Base-by-base conservation (phyloP, 83 land plant genomes). In the Diphasiastrum complanatum region DNA sequence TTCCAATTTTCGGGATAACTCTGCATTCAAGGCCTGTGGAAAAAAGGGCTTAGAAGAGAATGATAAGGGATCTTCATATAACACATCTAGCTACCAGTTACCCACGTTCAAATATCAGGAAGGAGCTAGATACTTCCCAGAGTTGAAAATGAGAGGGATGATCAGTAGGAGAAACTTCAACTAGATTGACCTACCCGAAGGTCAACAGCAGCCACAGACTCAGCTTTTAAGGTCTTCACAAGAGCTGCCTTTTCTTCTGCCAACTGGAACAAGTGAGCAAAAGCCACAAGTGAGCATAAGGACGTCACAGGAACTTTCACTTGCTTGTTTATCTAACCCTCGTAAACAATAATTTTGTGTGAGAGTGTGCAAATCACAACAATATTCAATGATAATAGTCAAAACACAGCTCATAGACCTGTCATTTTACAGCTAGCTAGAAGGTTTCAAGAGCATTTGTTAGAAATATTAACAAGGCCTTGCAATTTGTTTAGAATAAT, bases 1-100 rank as follows among this genome's bases (percentile, higher is more conserved):
- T 63, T 89, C 98, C 57, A 93, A 79, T 57, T 85, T 93, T 28
- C 68, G 73, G 0, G 87, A 78, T 69, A 93, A 67, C 34, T 89
- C 96, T 30, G 82, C 72, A 71, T 89, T 93, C 70, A 79, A 60
- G 14, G 80, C 86, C 90, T 87, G 65, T 26, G 69, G 28, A n/a
- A 33, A 46, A 2, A 18, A 47, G 0, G 52, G 57, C 51, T 67
- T 63, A 33, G 72, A 66, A 49, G 27, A 60, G 36, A 69, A 63
- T 22, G 48, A 47, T 18, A 12, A 48, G 20, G n/a, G n/a, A n/a
- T n/a, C n/a, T n/a, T n/a, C n/a, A n/a, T n/a, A n/a, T 47, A 43
- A 40, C 5, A 67, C 64, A 12, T 55, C 49, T 45, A 60, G 31
- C 40, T 60, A 45, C 61, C 70, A 2, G 57, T 37, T 48, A 5